Conservation (phyloP, 176 grass and related monocot species). For the Musa schizocarpa region DNA sequence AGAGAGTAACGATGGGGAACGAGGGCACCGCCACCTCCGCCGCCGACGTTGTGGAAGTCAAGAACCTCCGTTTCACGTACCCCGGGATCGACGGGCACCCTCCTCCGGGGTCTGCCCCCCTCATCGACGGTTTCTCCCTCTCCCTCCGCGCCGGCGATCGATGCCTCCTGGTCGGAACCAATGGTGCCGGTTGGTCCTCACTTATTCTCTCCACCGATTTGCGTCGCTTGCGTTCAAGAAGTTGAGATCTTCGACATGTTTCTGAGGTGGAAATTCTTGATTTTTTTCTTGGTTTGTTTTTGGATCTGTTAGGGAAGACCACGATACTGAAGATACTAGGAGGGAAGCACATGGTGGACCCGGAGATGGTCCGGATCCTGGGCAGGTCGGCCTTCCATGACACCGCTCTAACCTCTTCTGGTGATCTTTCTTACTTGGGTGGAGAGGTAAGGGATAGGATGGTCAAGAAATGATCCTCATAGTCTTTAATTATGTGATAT, state of each 20-base stretch:
- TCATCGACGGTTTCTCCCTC: conserved; percentile 76
- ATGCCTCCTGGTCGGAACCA: conserved; percentile 89
- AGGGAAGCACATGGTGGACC: conserved; percentile 99
- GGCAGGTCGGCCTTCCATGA: conserved; percentile 91
- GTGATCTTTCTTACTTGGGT: conserved; percentile 87
- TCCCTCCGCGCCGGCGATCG: conserved; percentile 52
- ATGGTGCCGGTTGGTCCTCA: conserved; percentile 55
- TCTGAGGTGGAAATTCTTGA: background rate
- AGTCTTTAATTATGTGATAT: no score
- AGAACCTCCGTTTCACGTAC: conserved; percentile 81
- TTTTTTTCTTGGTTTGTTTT: background rate
- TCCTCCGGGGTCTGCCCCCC: conserved; percentile 58
- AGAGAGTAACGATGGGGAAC: background rate
- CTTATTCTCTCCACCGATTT: background rate
- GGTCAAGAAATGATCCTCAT: background rate
- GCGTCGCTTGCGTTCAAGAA: background rate
- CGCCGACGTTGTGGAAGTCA: conserved; percentile 43
- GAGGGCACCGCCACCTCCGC: conserved; percentile 14
- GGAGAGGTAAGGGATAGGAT: conserved; percentile 46
- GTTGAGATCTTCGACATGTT: background rate
- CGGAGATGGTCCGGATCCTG: conserved; percentile 76
- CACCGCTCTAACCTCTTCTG: conserved; percentile 68
- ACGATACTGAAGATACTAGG: conserved; percentile 95
- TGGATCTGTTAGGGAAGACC: conserved; percentile 62
- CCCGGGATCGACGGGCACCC: conserved; percentile 81